phyloP scores from a whole-genome alignment of 352 stramenopile genomes.

The Pythium apleroticum region DNA sequence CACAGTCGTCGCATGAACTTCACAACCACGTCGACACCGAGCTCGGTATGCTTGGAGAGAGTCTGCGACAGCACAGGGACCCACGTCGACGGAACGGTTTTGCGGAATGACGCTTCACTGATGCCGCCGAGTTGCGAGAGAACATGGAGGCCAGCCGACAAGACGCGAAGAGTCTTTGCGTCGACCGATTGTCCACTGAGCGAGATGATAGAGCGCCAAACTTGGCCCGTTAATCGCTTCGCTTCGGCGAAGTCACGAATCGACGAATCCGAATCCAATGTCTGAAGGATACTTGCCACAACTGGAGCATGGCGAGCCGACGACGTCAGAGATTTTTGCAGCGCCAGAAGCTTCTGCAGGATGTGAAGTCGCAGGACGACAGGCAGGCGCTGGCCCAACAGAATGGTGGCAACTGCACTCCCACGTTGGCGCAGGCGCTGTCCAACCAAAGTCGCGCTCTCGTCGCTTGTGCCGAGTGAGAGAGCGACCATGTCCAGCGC shows the following conservation, averaged over 20 bases:
- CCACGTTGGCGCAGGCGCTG: constrained; percentile 6
- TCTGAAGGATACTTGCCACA: constrained; percentile 6
- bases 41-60: not conserved
- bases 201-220: constrained; percentile 8
- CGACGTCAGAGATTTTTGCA: not conserved
- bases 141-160: constrained; percentile 22
- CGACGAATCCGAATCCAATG: constrained; percentile 6
- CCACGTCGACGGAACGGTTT: constrained; percentile 7
- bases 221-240: not conserved
- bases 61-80: not conserved
- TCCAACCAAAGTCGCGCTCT: not conserved
- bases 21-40: not conserved
- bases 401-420: not conserved
- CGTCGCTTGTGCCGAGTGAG: not conserved
- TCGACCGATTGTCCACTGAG: not conserved
- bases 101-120: constrained; percentile 2
- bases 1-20: constrained; percentile 10
- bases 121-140: constrained; percentile 15
- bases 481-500: constrained; percentile 10
- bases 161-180: not conserved
- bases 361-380: constrained; percentile 11
- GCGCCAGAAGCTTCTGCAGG: not conserved
- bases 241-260: not conserved
- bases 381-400: constrained; percentile 5
- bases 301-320: not conserved